A percentile compares a stretch with the other conserved stretches of the same genome.
Evolutionary conservation across 2,329 filamentous ascomycete genomes (phyloP).

Genomic region (Aspergillus piperis): DNA sequence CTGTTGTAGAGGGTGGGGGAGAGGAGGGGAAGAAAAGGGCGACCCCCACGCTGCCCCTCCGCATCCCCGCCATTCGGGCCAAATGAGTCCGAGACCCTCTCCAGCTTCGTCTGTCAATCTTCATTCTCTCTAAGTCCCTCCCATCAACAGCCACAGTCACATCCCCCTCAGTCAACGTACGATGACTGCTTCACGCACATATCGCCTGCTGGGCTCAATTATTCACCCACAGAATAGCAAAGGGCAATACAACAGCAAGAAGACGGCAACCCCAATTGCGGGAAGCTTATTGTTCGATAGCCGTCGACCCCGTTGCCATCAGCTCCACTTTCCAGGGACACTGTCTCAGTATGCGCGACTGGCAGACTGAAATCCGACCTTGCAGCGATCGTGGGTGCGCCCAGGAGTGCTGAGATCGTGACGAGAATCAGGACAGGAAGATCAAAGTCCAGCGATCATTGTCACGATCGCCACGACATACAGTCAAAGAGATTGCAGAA

Average conservation of each 20-base stretch:
- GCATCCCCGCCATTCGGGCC: slow-evolving; percentile 2
- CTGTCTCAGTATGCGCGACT: neutral
- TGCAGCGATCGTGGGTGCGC: neutral
- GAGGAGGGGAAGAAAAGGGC: neutral
- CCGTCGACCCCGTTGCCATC: slow-evolving; percentile 9
- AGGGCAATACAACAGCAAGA: neutral
- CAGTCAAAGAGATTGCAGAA: neutral
- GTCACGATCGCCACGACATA: neutral
- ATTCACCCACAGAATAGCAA: neutral
- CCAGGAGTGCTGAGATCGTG: neutral
- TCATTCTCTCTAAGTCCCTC: neutral
- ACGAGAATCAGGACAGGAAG: neutral
- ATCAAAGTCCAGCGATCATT: neutral
- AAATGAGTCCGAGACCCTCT: slow-evolving; percentile 15
- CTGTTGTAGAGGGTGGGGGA: neutral
- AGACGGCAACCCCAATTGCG: neutral
- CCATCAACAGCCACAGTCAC: neutral
- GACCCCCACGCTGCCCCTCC: slow-evolving; percentile 1
- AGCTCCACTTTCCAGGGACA: slow-evolving; percentile 1
- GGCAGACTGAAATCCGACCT: neutral
- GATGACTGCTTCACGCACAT: neutral
- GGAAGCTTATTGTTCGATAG: neutral
- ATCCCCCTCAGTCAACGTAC: neutral
- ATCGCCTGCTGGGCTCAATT: neutral
- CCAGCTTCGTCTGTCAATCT: slow-evolving; percentile 13